Conservation (phyloP, 2,329 filamentous ascomycete genomes). For the Alternaria angustiovoidea region DNA sequence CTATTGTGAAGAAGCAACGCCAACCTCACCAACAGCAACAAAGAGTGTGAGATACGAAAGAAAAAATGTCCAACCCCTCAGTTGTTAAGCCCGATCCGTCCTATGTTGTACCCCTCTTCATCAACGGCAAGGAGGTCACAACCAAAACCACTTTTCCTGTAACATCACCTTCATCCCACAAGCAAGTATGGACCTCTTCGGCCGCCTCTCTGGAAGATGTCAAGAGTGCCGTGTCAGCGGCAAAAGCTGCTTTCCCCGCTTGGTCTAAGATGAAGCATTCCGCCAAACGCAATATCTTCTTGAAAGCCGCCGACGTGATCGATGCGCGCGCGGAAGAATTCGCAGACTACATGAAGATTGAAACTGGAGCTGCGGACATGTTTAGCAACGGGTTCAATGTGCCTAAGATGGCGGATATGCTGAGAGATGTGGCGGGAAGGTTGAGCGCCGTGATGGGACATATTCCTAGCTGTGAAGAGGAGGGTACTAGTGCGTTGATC, state of each 20-base stretch:
- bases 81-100: slow-evolving; percentile 23
- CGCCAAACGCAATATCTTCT: slow-evolving; percentile 72
- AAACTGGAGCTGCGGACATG: slow-evolving; percentile 61
- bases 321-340: slow-evolving; percentile 68
- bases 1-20: neutral
- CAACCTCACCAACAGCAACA: neutral
- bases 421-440: slow-evolving; percentile 63
- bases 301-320: slow-evolving; percentile 73
- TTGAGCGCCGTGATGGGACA: slow-evolving; percentile 58
- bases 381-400: slow-evolving; percentile 53
- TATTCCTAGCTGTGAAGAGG: slow-evolving; percentile 58
- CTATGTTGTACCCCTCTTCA: slow-evolving; percentile 56
- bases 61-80: slow-evolving; percentile 15
- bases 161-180: slow-evolving; percentile 62
- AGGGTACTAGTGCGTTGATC: slow-evolving; percentile 68
- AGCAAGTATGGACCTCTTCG: slow-evolving; percentile 64
- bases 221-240: slow-evolving; percentile 65
- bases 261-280: slow-evolving; percentile 72
- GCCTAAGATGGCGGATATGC: slow-evolving; percentile 52
- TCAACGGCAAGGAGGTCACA: slow-evolving; percentile 58
- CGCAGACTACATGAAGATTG: slow-evolving; percentile 64
- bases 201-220: slow-evolving; percentile 65
- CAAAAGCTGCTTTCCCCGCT: slow-evolving; percentile 71
- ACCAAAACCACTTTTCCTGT: slow-evolving; percentile 64
- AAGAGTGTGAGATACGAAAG: neutral